phyloP scores from a whole-genome alignment of 139 green algal genomes.

The Micractinium conductrix region DNA sequence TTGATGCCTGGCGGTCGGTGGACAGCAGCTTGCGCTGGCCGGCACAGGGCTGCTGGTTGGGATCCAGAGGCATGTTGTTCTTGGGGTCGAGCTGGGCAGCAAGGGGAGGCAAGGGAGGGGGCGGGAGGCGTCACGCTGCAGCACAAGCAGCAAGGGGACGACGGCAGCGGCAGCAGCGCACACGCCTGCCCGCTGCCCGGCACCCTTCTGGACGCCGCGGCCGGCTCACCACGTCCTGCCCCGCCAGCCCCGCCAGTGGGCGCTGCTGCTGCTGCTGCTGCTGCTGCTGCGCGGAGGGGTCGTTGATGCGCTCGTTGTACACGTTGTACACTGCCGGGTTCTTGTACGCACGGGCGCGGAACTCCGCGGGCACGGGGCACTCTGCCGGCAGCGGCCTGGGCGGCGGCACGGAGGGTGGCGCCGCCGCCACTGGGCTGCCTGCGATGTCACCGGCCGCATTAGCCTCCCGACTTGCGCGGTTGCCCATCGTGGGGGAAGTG shows the following conservation, averaged over 20 bases:
- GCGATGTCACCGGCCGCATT: too few species aligned
- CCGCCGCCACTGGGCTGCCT: too few species aligned
- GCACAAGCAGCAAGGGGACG: too few species aligned
- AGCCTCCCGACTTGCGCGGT: conserved; percentile 21
- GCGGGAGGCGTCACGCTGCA: too few species aligned
- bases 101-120: too few species aligned
- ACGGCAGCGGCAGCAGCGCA: too few species aligned
- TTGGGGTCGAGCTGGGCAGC: conserved; percentile 84
- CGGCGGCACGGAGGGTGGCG: too few species aligned
- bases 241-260: conserved; percentile 42
- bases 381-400: not conserved
- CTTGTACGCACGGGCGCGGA: conserved; percentile 22
- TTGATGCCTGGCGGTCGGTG: conserved; percentile 72
- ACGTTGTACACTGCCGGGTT: conserved; percentile 88
- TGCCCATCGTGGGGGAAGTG: conserved; percentile 15
- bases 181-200: too few species aligned
- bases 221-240: conserved; percentile 49
- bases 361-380: conserved; percentile 52
- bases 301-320: conserved; percentile 83
- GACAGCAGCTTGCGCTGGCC: conserved; percentile 85
- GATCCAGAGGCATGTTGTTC: conserved; percentile 93
- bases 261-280: not conserved
- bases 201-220: too few species aligned
- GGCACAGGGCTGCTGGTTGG: conserved; percentile 88
- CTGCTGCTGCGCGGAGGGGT: conserved; percentile 44